phyloP scores from a whole-genome alignment of 495 filamentous ascomycete genomes.

The Copromyces sp. region DNA sequence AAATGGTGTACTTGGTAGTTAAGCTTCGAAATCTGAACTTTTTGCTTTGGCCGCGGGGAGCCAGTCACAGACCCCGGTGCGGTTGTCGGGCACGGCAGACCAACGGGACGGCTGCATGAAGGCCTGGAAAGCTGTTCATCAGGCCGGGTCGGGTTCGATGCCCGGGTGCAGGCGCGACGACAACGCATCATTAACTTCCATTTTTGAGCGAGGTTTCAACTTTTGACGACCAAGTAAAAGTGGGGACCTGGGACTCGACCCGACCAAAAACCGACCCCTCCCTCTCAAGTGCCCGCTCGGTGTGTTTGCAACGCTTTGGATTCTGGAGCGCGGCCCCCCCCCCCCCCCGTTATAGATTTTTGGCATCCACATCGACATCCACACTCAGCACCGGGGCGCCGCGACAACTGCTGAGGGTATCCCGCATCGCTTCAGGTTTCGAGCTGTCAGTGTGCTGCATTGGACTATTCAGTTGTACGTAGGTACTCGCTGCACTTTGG shows the following conservation, averaged over 20 bases:
- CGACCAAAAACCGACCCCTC: not conserved
- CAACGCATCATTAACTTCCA: not conserved
- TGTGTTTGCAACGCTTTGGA: not conserved
- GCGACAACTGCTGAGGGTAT: constrained; percentile 8
- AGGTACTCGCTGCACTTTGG: not conserved
- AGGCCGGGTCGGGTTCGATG: not conserved
- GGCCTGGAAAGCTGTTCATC: not conserved
- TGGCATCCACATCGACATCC: constrained; percentile 9
- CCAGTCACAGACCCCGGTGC: not conserved
- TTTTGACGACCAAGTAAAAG: not conserved
- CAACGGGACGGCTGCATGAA: not conserved
- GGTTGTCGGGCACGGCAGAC: not conserved
- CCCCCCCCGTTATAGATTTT: not conserved
- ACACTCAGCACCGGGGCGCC: not conserved
- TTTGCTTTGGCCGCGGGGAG: not conserved
- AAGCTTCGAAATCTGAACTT: not conserved
- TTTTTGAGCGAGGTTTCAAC: not conserved
- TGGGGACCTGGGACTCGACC: not conserved
- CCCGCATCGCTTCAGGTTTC: constrained; percentile 1
- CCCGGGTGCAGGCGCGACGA: not conserved
- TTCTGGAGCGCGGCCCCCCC: not conserved
- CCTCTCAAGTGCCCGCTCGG: not conserved
- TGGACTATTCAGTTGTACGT: not conserved
- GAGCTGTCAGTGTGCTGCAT: not conserved
- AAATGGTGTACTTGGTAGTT: not conserved